Base-by-base conservation (phyloP, 2,329 filamentous ascomycete species). In the Diaporthe ilicicola region DNA sequence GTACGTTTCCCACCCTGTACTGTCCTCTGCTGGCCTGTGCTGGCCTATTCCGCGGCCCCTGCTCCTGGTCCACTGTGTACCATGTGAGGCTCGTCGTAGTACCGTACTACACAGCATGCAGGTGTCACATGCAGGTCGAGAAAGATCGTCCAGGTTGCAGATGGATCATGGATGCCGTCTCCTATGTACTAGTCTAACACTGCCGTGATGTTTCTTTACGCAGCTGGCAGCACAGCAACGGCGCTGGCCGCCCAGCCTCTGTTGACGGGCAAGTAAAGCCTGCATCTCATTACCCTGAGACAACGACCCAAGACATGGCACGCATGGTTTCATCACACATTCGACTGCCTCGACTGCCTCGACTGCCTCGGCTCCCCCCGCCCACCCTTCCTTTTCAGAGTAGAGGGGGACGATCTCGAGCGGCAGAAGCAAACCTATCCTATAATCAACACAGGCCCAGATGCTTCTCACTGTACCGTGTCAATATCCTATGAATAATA, bases 201-300 rank as follows among this genome's bases (percentile, higher is more conserved):
- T 39, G 54, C 54, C 15, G 15, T 56, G 54, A 34, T 22, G 32
- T 34, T 34, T 34, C 32, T 34, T 34, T 5, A n/a, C n/a, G n/a
- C n/a, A n/a, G n/a, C n/a, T n/a, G 37, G 13, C 37, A 39, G 27
- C 22, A 53, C 50, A 53, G 13, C 50, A 53, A 39, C 5, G 37
- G 9, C 13, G 37, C 37, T 39, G 37, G 13, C 37, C 37, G 37
- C 37, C 37, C 37, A 39, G 37, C 37, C 37, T 39, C 37, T 6
- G 13, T 39, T 15, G 37, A n/a, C 50, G 12, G 22, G 50, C 44
- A 27, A 64, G 42, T 19, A 32, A 24, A 24, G 50, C 50, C 42
- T 19, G 22, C 44, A 44, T 32, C 62, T 56, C 19, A 56, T 46
- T 67, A 48, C n/a, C 27, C 27, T 67, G 37, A 67, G 65, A 67